These are phyloP conservation scores for Penicillium sp. DNA, from an alignment of 2,329 filamentous ascomycete genomes.

Conservation along the genomic window DNA sequence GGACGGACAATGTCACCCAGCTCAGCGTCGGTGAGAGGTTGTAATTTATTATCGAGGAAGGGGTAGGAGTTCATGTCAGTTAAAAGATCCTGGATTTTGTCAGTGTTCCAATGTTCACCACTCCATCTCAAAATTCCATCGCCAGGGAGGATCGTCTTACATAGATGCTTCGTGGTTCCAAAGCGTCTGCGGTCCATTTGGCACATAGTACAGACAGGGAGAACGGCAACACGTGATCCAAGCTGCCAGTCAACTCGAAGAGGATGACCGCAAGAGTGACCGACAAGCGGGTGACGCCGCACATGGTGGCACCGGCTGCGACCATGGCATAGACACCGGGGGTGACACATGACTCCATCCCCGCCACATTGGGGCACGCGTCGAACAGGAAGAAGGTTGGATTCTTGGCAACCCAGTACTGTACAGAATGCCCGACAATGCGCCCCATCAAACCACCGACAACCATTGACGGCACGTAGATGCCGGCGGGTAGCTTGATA, in stretches of 20 bases:
- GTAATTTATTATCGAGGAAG: conserved; percentile 93
- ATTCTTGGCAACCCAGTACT: conserved; percentile 70
- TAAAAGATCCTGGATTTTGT: conserved; percentile 62
- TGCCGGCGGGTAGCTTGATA: conserved; percentile 92
- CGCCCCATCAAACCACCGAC: conserved; percentile 88
- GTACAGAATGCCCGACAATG: conserved; percentile 76
- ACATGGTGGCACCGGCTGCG: conserved; percentile 95
- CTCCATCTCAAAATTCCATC: no score
- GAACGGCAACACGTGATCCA: conserved; percentile 93
- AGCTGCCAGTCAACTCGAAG: conserved; percentile 89
- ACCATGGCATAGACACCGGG: conserved; percentile 96
- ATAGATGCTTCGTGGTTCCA: conserved; percentile 92
- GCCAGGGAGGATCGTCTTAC: conserved; percentile 41
- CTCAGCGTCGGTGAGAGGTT: conserved; percentile 82
- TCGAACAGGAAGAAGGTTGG: conserved; percentile 69
- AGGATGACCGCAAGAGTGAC: conserved; percentile 92
- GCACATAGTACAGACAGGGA: conserved; percentile 84
- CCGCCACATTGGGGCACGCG: conserved; percentile 60
- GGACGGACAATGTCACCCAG: conserved; percentile 80
- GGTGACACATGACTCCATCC: conserved; percentile 78
- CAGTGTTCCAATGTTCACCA: conserved; percentile 7
- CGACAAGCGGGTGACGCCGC: conserved; percentile 86
- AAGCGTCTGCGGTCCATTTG: conserved; percentile 97
- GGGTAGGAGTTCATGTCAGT: conserved; percentile 98
- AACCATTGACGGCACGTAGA: conserved; percentile 98